Evolutionary conservation across 2,329 filamentous ascomycete genomes (phyloP).

Genomic region (Paecilomyces sp.): DNA sequence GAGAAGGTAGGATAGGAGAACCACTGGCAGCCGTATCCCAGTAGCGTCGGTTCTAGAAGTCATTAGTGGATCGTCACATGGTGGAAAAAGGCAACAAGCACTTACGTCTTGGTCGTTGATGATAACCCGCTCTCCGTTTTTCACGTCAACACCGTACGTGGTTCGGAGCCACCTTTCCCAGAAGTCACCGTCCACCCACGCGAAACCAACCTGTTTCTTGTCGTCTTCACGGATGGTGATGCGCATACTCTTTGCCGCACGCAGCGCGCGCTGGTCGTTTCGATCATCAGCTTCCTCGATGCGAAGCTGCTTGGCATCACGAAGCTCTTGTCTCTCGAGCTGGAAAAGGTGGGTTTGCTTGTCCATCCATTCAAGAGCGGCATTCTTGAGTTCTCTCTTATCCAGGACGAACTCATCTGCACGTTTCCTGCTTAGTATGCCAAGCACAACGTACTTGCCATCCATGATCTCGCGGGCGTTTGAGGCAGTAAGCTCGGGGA

Average conservation of each 20-base stretch:
- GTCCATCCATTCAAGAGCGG: conserved; percentile 96
- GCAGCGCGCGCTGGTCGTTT: conserved; percentile 77
- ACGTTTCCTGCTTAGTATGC: conserved; percentile 73
- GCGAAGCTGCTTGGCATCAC: conserved; percentile 87
- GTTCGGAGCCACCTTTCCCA: conserved; percentile 95
- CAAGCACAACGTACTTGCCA: conserved; percentile 88
- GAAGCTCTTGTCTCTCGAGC: conserved; percentile 83
- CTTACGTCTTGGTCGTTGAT: conserved; percentile 97
- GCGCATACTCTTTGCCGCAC: conserved; percentile 80
- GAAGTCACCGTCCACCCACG: conserved; percentile 94
- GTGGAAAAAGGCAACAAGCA: conserved; percentile 11
- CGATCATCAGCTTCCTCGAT: conserved; percentile 96
- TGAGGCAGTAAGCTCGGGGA: conserved; percentile 83
- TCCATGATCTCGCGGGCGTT: conserved; percentile 96
- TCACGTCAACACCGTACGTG: conserved; percentile 87
- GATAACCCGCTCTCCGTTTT: conserved; percentile 81
- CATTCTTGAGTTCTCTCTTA: conserved; percentile 87
- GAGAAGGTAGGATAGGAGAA: conserved; percentile 80
- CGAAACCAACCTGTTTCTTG: conserved; percentile 85
- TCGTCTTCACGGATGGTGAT: conserved; percentile 86
- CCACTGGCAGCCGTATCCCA: conserved; percentile 91
- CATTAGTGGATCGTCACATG: conserved; percentile 26
- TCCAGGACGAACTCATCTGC: conserved; percentile 70
- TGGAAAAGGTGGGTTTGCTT: conserved; percentile 89
- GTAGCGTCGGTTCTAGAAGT: conserved; percentile 71